Evolutionary conservation across 306 rosid species (phyloP), one percentile per base, ranked within the genome.

Genomic region (Quercus robur): DNA sequence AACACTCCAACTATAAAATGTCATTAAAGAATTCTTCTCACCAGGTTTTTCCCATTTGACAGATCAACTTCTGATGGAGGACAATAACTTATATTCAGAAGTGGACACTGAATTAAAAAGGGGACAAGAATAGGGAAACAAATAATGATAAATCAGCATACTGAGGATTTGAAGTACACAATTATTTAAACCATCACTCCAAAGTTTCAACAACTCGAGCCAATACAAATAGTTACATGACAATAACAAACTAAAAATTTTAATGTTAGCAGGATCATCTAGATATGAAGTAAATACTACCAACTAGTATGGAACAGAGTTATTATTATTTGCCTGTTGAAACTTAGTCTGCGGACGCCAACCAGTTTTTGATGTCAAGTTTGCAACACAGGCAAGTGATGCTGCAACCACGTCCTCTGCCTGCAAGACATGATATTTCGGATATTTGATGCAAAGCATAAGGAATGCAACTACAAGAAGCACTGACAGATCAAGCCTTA

Each of bases 31-130:
- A 70, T 75, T 63, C 25, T 64, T 63, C 80, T 25, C 73, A 88
- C 91, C 91, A 88, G 70, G 57, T 30, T 83, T 71, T 88, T 81
- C 55, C 88, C 89, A 77, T 81, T 81, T 63, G 91, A 84, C 61
- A 88, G 82, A 74, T 80, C 82, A 70, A 78, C 75, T 85, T 88
- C 91, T 76, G 89, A 86, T 38, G 89, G 76, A 77, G 91, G 89
- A 57, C 91, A 88, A 52, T 83, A 83, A 74, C 91, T 88, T 82
- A 88, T 70, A 81, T 88, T 88, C 77, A 88, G 61, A 76, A 88
- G 91, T 38, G 84, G 86, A 79, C 91, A 88, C 91, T 88, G 25
- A 77, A 79, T 73, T 31, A 46, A 25, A 73, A 64, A 51, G 54
- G 56, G 58, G 73, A 12, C 17, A 49, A 3, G 5, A 58, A 73